Evolutionary conservation across 306 rosid genomes (phyloP).

Genomic region (Begonia peltatifolia): DNA sequence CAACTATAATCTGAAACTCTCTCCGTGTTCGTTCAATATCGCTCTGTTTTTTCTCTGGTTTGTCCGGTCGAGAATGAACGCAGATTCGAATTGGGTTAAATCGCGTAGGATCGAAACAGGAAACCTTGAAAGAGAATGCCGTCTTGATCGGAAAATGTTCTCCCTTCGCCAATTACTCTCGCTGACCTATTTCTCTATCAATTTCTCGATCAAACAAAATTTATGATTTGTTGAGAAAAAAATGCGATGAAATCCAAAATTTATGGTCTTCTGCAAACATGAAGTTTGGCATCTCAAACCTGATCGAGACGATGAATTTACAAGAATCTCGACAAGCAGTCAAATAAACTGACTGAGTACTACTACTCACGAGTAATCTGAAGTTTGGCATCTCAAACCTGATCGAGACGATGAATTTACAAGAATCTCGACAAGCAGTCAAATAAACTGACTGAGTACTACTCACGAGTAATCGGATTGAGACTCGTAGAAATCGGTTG

Average conservation of each 20-base stretch:
- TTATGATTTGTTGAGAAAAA: conserved; percentile 1
- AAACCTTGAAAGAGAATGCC: conserved; percentile 32
- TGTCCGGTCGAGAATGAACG: conserved; percentile 4
- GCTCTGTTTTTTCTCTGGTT: conserved; percentile 26
- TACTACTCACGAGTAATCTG: conserved; percentile 24
- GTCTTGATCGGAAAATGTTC: conserved; percentile 17
- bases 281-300: too few species aligned
- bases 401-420: too few species aligned
- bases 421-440: too few species aligned
- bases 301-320: too few species aligned
- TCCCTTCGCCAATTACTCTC: conserved; percentile 8
- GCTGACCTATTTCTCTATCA: conserved; percentile 27
- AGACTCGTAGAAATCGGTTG: conserved; percentile 71
- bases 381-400: too few species aligned
- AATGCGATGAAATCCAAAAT: too few species aligned
- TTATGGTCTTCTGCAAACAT: too few species aligned
- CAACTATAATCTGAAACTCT: conserved; percentile 10
- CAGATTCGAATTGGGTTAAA: conserved; percentile 37
- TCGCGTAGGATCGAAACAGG: conserved; percentile 27
- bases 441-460: too few species aligned
- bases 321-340: too few species aligned
- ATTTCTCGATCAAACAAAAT: conserved; percentile 32
- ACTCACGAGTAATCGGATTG: conserved; percentile 45
- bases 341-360: too few species aligned
- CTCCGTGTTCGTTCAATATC: background rate